phyloP scores from a whole-genome alignment of 108 stramenopile genomes.

The Licmophora abbreviata region DNA sequence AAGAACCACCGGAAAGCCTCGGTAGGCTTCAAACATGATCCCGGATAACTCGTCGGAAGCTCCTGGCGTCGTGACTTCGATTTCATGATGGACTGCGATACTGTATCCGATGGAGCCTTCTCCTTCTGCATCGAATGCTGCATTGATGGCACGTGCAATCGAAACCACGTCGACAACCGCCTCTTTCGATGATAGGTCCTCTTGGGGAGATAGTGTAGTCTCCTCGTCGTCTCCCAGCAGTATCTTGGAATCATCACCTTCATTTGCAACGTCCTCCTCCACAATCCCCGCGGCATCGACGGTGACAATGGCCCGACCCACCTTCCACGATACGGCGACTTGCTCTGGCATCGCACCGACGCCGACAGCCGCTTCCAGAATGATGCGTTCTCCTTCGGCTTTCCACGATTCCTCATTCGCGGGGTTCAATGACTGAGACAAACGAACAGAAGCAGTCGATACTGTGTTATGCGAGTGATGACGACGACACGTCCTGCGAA shows the following conservation, averaged over 20 bases:
- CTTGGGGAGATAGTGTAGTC: too few species aligned
- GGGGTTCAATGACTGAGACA: too few species aligned
- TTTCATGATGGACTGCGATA: conserved; percentile 50
- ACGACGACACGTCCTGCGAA: too few species aligned
- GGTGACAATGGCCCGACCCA: neutral
- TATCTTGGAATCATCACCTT: neutral
- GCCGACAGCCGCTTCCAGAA: neutral
- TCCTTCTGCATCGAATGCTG: conserved; percentile 27
- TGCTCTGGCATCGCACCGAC: neutral
- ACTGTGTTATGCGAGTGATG: too few species aligned
- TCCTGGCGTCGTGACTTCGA: conserved; percentile 77
- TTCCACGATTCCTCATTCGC: neutral
- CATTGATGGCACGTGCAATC: conserved; percentile 59
- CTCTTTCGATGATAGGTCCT: neutral
- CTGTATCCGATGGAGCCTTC: conserved; percentile 19
- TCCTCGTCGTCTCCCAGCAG: neutral
- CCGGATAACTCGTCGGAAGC: conserved; percentile 33
- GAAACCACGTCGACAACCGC: conserved; percentile 25
- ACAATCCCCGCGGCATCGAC: neutral
- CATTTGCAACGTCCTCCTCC: neutral
- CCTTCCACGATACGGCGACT: neutral
- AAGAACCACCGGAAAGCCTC: conserved; percentile 71
- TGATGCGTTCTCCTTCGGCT: neutral
- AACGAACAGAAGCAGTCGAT: too few species aligned
- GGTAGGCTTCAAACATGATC: conserved; percentile 62